phyloP scores from a whole-genome alignment of 306 rosid genomes.

The Vigna radiata region DNA sequence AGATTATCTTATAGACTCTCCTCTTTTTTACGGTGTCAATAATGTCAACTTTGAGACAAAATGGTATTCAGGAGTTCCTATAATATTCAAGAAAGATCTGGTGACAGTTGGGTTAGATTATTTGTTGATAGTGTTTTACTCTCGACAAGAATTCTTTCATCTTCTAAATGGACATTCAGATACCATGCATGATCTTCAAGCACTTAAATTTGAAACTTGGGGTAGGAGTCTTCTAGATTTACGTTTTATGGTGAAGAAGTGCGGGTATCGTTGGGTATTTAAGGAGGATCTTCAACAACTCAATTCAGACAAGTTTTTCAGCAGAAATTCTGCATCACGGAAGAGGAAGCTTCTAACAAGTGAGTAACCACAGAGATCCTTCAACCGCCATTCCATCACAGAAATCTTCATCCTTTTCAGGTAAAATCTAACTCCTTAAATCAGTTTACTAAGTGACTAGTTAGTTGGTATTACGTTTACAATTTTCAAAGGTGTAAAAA shows the following conservation, averaged over 20 bases:
- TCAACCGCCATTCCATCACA: background rate
- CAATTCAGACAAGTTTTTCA: background rate
- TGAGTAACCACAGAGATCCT: background rate
- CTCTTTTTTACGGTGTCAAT: background rate
- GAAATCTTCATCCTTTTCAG: background rate
- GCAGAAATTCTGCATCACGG: background rate
- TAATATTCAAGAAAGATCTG: background rate
- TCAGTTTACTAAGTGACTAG: no score
- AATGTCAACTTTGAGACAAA: no score
- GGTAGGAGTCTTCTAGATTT: accelerated
- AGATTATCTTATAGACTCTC: no score
- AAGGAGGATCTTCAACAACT: background rate
- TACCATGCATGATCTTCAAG: no score
- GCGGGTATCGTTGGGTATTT: constrained; percentile 26
- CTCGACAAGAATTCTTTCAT: background rate
- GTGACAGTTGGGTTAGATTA: background rate
- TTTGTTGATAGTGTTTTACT: background rate
- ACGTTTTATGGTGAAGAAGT: background rate
- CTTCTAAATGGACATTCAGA: no score
- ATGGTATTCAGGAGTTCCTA: no score
- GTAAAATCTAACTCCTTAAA: background rate
- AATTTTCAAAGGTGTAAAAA: no score
- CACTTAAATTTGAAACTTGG: background rate
- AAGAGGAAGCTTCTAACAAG: background rate
- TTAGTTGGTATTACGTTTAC: no score